phyloP scores from a whole-genome alignment of 2,329 filamentous ascomycete species.

The Colletotrichum coccodes region DNA sequence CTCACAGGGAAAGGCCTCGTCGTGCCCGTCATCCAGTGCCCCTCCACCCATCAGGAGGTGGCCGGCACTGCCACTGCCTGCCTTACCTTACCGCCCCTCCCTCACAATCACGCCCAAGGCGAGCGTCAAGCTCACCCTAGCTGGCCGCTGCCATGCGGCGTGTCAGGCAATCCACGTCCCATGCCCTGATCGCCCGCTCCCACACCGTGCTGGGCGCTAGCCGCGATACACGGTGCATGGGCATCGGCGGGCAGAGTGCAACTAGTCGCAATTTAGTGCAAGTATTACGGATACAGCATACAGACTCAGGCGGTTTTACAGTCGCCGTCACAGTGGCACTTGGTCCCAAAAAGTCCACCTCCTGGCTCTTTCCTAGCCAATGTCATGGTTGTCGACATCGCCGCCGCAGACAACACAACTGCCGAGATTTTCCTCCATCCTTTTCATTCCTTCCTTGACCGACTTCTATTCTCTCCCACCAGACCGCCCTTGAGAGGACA shows the following conservation, averaged over 20 bases:
- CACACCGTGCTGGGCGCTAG: conserved; percentile 23
- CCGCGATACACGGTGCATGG: conserved; percentile 15
- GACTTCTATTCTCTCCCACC: conserved; percentile 24
- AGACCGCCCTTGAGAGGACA: conserved; percentile 23
- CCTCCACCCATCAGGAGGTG: conserved; percentile 6
- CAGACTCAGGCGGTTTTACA: background rate
- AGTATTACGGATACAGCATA: background rate
- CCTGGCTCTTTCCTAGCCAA: background rate
- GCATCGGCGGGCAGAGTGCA: background rate
- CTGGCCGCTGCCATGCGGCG: conserved; percentile 12
- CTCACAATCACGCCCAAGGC: background rate
- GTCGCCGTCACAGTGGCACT: conserved; percentile 3
- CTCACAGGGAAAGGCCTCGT: background rate
- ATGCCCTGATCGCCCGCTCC: conserved; percentile 7
- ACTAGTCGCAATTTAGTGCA: background rate
- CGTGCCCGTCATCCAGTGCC: background rate
- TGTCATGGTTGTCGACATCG: conserved; percentile 24
- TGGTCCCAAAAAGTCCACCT: background rate
- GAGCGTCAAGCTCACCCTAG: background rate
- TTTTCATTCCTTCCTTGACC: conserved; percentile 20
- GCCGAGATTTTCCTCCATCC: conserved; percentile 33
- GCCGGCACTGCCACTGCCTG: conserved; percentile 13
- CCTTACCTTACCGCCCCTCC: conserved; percentile 31
- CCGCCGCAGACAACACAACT: conserved; percentile 25
- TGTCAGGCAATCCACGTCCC: conserved; percentile 6